Evolutionary conservation across 2,329 filamentous ascomycete genomes (phyloP), one percentile per base, ranked within the genome.

Genomic region (Knufia petricola): DNA sequence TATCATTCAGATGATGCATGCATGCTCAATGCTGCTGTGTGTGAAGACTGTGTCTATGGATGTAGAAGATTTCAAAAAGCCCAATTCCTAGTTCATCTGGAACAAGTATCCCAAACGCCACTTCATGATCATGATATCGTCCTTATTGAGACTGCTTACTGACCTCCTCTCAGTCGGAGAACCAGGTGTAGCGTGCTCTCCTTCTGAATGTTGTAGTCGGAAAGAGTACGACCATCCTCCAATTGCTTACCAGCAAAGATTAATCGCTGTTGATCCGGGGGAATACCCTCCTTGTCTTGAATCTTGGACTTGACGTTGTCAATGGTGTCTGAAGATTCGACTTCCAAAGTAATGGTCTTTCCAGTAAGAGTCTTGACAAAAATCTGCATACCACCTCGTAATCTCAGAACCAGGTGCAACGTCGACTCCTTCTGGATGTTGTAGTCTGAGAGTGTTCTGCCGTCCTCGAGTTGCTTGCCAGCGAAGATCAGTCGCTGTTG

Each of bases 351-450:
- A 57, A 84, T 83, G 0, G 80, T 84, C 74, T 82, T 83, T 26
- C 81, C 81, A 0, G 85, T 90, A 1, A 90, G 70, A 0, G 84
- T 87, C 76, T 87, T 89, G 63, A 89, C 85, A 58, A 89, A 89
- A 58, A 88, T 88, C 61, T 89, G 77, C 82, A 85, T 87, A 49
- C 73, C 73, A 54, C 74, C 76, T 65, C 76, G 76, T 39, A 79
- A 72, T 66, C 76, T 71, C 54, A 79, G 71, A 61, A 82, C 78
- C 69, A 82, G 71, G 66, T 82, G 78, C 52, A 82, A 69, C 1
- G 78, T 82, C 47, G 73, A 77, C 69, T 81, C 78, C 73, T 79
- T 78, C 63, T 74, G 71, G 49, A 74, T 74, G 57, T 74, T 74
- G 62, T 74, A 83, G 60, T 74, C 71, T 28, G 69, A 72, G 20